Conservation (phyloP, 345 rosid genomes). For the Citrus medica region DNA sequence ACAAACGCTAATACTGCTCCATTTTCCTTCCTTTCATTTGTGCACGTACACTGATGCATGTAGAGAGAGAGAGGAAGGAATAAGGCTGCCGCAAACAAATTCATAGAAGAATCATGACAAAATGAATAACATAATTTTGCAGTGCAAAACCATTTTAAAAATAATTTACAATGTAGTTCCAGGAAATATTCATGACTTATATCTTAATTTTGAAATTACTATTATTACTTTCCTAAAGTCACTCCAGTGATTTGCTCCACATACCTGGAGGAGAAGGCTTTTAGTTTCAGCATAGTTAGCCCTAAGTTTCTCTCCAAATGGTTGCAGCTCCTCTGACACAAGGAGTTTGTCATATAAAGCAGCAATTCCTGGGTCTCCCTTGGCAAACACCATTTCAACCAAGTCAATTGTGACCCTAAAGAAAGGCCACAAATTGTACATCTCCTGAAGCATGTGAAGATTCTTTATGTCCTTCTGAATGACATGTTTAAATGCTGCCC, state of each 20-base stretch:
- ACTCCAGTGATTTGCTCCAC: background rate
- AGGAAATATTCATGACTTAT: background rate
- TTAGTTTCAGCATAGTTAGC: slow-evolving; percentile 70
- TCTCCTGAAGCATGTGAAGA: slow-evolving; percentile 82
- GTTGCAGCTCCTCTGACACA: slow-evolving; percentile 65
- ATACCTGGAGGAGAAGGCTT: slow-evolving; percentile 82
- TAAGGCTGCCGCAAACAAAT: background rate
- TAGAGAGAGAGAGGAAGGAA: background rate
- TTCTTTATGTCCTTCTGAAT: slow-evolving; percentile 69
- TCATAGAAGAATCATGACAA: background rate
- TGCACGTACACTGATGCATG: background rate
- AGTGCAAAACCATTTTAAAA: background rate
- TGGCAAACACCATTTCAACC: slow-evolving; percentile 96
- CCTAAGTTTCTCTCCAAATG: slow-evolving; percentile 77
- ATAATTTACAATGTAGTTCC: background rate
- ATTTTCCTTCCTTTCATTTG: background rate
- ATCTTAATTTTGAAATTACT: too few species aligned
- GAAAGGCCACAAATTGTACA: slow-evolving; percentile 97
- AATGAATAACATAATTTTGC: background rate
- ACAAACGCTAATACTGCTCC: background rate
- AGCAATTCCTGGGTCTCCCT: slow-evolving; percentile 95
- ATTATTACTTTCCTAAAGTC: background rate
- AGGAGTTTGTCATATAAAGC: slow-evolving; percentile 86
- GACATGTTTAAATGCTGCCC: slow-evolving; percentile 71
- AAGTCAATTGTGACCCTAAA: slow-evolving; percentile 90